A percentile compares a stretch with the other conserved stretches of the same genome.
phyloP scores from a whole-genome alignment of 2,329 filamentous ascomycete species.

The Ophiostoma ips region DNA sequence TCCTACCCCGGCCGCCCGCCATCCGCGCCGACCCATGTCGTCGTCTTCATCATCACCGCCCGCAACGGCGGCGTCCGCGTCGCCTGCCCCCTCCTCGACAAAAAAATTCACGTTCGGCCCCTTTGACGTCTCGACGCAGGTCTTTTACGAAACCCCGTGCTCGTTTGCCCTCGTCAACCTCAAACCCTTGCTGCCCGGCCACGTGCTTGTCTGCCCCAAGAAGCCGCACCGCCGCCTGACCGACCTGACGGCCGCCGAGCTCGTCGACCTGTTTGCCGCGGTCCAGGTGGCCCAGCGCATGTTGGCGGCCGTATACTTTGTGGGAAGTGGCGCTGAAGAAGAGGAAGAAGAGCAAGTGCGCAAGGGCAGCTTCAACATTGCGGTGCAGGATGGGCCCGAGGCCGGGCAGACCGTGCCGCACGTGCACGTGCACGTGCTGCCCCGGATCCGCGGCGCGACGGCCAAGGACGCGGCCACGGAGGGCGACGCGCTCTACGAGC shows the following conservation, averaged over 20 bases:
- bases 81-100: constrained; percentile 1
- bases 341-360: neutral
- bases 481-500: constrained; percentile 66
- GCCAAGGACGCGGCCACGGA: constrained; percentile 21
- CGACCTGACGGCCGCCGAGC: constrained; percentile 58
- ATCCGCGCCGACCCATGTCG: neutral
- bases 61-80: neutral
- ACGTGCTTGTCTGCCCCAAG: constrained; percentile 78
- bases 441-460: constrained; percentile 46
- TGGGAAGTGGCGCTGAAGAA: neutral
- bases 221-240: constrained; percentile 56
- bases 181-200: constrained; percentile 84
- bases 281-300: constrained; percentile 73
- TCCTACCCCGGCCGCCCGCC: too few species aligned
- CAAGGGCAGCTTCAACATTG: constrained; percentile 69
- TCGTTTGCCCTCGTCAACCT: constrained; percentile 89
- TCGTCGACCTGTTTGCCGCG: constrained; percentile 70
- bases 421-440: constrained; percentile 86
- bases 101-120: constrained; percentile 51
- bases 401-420: constrained; percentile 91
- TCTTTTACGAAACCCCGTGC: constrained; percentile 69
- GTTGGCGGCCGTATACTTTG: constrained; percentile 46
- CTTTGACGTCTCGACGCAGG: constrained; percentile 68
- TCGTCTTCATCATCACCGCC: neutral
- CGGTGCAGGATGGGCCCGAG: constrained; percentile 82